Base-by-base conservation (phyloP, 2,329 filamentous ascomycete genomes). In the Nemania sp. region DNA sequence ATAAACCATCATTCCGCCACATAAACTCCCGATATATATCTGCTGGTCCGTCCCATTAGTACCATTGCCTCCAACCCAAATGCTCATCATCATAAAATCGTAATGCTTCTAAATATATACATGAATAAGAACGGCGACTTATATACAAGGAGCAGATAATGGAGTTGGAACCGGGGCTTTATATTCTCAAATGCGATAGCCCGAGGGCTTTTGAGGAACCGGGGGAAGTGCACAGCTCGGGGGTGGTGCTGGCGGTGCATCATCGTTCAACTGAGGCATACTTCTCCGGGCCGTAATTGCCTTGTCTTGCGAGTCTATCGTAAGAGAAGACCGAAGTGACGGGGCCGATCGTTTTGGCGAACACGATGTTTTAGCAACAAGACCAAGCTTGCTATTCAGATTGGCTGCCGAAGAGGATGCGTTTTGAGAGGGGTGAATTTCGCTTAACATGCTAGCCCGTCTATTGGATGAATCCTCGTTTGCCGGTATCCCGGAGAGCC, bases 211-310 rank as follows among this genome's bases (percentile, higher is more conserved):
- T 37, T 63, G 68, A 4, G 80, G 80, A 33, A 82, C 73, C 0
- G 81, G 80, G 15, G 81, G 81, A 19, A 84, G 72, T 12, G 80
- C 80, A 59, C 76, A 77, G 9, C 72, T 81, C 20, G 81, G 81
- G 5, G 81, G 81, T 6, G 81, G 81, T 12, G 73, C 77, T 14
- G 76, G 80, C 1, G 80, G 80, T 24, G 80, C 80, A 1, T 77
- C 78, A 11, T 78, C 74, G 1, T 68, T 69, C 31, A 81, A 69
- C 22, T 80, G 77, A 5, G 79, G 75, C 74, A 81, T 75, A 66
- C 80, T 82, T 50, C 75, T 73, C 22, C 78, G 72, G 47, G 72
- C 73, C 19, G 30, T 33, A n/a, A 66, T 54, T 36, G 33, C 31
- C 42, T 59, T 66, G 12, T 51, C 46, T 7, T 54, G 49, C 6